Conservation (phyloP, 2,329 filamentous ascomycete genomes). For the Ascochyta rabiei region DNA sequence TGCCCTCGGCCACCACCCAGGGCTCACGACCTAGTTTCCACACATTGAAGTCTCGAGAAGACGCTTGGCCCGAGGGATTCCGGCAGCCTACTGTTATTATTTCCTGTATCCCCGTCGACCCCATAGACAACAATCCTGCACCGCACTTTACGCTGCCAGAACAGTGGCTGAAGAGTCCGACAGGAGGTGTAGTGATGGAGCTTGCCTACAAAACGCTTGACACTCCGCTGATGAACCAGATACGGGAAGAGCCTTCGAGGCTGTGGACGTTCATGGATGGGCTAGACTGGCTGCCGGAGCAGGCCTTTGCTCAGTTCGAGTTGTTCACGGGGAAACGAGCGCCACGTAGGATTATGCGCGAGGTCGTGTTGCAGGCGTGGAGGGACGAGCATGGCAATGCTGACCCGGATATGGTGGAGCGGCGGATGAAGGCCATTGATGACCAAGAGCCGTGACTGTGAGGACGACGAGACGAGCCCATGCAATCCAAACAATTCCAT, state of each 20-base stretch:
- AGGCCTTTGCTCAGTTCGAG: conserved; percentile 83
- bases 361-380: conserved; percentile 59
- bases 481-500: neutral
- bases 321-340: conserved; percentile 77
- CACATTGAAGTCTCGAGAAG: conserved; percentile 64
- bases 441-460: conserved; percentile 44
- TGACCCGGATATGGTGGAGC: conserved; percentile 41
- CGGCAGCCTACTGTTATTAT: conserved; percentile 74
- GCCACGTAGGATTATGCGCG: conserved; percentile 72
- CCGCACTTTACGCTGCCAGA: conserved; percentile 73
- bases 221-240: conserved; percentile 73
- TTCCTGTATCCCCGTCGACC: conserved; percentile 76
- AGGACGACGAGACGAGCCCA: conserved; percentile 10
- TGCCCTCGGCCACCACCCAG: conserved; percentile 22
- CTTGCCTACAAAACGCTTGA: conserved; percentile 74
- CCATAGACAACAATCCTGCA: conserved; percentile 66
- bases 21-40: conserved; percentile 56
- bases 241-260: conserved; percentile 63
- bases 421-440: conserved; percentile 42
- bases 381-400: conserved; percentile 41
- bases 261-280: conserved; percentile 80
- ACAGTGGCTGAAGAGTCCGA: conserved; percentile 73
- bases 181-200: conserved; percentile 77
- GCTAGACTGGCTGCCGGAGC: conserved; percentile 76
- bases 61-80: conserved; percentile 69